Conservation (phyloP, 495 filamentous ascomycete species). For the Neurospora terricola region DNA sequence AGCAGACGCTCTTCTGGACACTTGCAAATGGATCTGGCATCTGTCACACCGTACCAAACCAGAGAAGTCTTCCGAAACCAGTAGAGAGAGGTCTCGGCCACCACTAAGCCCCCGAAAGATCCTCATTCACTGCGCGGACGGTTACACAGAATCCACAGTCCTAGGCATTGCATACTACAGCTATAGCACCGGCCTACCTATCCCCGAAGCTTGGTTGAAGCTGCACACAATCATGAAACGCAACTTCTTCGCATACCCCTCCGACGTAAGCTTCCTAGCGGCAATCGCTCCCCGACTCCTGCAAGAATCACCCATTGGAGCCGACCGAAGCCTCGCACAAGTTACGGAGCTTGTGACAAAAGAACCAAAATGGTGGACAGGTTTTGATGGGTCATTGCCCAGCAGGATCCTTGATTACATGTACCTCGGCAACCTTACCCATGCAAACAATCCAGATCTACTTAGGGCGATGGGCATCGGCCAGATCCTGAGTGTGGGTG, state of each 20-base stretch:
- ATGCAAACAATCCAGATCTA: slow-evolving; percentile 86
- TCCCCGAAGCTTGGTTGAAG: slow-evolving; percentile 75
- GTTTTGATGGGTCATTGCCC: slow-evolving; percentile 84
- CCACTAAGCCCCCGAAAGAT: slow-evolving; percentile 47
- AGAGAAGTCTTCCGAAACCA: neutral
- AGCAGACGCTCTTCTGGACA: slow-evolving; percentile 72
- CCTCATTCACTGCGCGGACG: slow-evolving; percentile 87
- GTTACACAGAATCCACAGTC: slow-evolving; percentile 89
- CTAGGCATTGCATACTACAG: slow-evolving; percentile 84
- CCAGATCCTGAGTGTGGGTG: slow-evolving; percentile 88
- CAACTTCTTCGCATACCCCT: slow-evolving; percentile 93
- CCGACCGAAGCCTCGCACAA: slow-evolving; percentile 27
- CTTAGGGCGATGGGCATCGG: slow-evolving; percentile 70
- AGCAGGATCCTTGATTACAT: slow-evolving; percentile 86
- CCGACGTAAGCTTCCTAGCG: slow-evolving; percentile 70
- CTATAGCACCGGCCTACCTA: slow-evolving; percentile 72
- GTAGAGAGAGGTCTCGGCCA: slow-evolving; percentile 15
- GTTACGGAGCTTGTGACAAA: slow-evolving; percentile 33
- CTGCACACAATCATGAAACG: slow-evolving; percentile 71
- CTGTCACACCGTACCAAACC: slow-evolving; percentile 51
- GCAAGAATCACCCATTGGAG: slow-evolving; percentile 35
- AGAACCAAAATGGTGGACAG: slow-evolving; percentile 69
- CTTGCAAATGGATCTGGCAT: slow-evolving; percentile 81
- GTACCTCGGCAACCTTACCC: slow-evolving; percentile 86
- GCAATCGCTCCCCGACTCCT: slow-evolving; percentile 64